phyloP scores from a whole-genome alignment of 129 eudicot species.

The Centrapalus pauciflorus region DNA sequence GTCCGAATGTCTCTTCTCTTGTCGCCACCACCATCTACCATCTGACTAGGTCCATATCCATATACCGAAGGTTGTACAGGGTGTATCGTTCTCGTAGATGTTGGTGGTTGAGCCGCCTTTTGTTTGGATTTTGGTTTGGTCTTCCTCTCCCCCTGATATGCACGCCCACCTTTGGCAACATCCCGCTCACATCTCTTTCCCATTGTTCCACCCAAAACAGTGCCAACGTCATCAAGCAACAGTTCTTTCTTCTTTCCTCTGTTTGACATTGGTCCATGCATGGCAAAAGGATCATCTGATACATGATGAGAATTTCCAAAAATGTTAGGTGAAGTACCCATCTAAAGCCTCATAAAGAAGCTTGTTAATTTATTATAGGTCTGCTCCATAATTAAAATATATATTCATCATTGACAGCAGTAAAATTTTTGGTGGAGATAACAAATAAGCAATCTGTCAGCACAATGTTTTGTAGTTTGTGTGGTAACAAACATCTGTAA shows the following conservation, averaged over 20 bases:
- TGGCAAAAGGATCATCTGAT: constrained; percentile 63
- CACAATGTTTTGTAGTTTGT: background rate
- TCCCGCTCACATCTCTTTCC: constrained; percentile 54
- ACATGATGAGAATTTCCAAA: constrained; percentile 22
- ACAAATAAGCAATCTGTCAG: background rate
- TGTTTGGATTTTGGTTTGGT: constrained; percentile 71
- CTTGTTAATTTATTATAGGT: no score
- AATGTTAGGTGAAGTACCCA: constrained; percentile 23
- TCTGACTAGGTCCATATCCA: constrained; percentile 22
- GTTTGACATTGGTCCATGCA: constrained; percentile 75
- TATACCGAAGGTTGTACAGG: constrained; percentile 42
- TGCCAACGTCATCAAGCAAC: constrained; percentile 65
- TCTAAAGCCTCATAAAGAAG: background rate
- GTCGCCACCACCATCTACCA: constrained; percentile 17
- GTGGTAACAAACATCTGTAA: background rate
- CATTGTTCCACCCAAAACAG: constrained; percentile 50
- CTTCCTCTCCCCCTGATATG: constrained; percentile 61
- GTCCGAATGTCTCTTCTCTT: constrained; percentile 48
- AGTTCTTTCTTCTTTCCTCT: constrained; percentile 82
- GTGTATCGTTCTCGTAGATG: constrained; percentile 36
- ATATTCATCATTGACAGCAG: no score
- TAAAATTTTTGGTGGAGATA: no score
- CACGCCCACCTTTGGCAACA: constrained; percentile 38
- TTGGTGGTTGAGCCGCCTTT: constrained; percentile 53
- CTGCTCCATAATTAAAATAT: no score